Evolutionary conservation across 805 yeast genomes (phyloP).

Genomic region (Hyphopichia homilentoma): DNA sequence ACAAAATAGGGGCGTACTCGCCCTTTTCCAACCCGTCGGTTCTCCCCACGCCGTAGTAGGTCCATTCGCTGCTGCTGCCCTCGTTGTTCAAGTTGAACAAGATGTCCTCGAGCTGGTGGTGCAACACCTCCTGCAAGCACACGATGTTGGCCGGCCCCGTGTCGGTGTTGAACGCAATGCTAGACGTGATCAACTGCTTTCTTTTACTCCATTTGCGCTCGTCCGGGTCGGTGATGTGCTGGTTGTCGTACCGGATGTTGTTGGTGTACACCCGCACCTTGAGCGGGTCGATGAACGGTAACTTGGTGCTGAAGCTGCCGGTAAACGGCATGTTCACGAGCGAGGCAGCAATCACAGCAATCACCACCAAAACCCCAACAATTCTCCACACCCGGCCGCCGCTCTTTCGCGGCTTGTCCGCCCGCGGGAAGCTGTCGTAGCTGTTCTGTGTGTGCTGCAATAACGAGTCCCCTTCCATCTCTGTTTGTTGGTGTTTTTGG

Average conservation of each 20-base stretch:
- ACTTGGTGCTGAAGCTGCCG: no score
- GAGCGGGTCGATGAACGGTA: slow-evolving; percentile 10
- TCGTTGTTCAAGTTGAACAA: slow-evolving; percentile 17
- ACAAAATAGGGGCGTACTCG: slow-evolving; percentile 37
- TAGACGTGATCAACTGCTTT: slow-evolving; percentile 25
- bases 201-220: slow-evolving; percentile 43
- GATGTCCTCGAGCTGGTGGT: slow-evolving; percentile 26
- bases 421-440: no score
- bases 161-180: slow-evolving; percentile 36
- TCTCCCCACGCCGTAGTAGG: slow-evolving; percentile 36
- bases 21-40: slow-evolving; percentile 27
- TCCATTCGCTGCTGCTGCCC: slow-evolving; percentile 21
- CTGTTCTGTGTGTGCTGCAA: no score
- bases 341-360: no score
- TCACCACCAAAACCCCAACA: no score
- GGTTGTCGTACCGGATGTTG: slow-evolving; percentile 44
- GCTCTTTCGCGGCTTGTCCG: no score
- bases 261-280: slow-evolving; percentile 33
- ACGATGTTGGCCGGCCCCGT: slow-evolving; percentile 30
- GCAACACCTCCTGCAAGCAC: slow-evolving; percentile 33
- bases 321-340: no score
- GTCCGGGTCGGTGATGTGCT: slow-evolving; percentile 20
- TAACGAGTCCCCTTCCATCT: no score
- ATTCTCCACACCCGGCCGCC: no score
- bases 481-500: no score